A percentile compares a stretch with the other conserved stretches of the same genome.
Conservation (phyloP, 345 rosid species). For the Microcos paniculata region DNA sequence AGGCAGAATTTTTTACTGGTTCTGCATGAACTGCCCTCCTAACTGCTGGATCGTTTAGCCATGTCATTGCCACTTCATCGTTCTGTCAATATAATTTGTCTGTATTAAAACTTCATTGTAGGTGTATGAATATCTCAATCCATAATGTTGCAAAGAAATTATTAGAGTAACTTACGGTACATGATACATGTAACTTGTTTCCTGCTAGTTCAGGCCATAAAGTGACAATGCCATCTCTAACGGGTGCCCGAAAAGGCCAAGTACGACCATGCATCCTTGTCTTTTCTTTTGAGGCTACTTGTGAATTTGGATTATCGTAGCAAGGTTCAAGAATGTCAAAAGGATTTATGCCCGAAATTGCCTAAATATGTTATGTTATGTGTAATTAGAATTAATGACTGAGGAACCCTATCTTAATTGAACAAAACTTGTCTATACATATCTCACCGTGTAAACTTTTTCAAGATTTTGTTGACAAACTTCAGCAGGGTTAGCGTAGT, state of each 20-base stretch:
- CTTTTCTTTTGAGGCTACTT: constrained; percentile 8
- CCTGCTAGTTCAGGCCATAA: constrained; percentile 31
- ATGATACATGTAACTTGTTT: constrained; percentile 15
- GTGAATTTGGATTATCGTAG: constrained; percentile 30
- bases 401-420: too few species aligned
- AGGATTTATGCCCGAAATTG: constrained; percentile 29
- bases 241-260: constrained; percentile 37
- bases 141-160: too few species aligned
- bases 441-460: constrained; percentile 33
- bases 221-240: constrained; percentile 33
- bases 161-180: constrained; percentile 37
- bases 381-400: not conserved
- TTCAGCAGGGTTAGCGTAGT: constrained; percentile 10
- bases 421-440: not conserved
- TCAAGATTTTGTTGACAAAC: constrained; percentile 15
- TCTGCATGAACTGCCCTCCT: constrained; percentile 53
- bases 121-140: too few species aligned
- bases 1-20: too few species aligned
- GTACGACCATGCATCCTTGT: constrained; percentile 43
- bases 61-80: constrained; percentile 41
- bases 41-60: constrained; percentile 49
- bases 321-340: constrained; percentile 56
- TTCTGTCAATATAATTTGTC: constrained; percentile 21
- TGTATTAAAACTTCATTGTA: too few species aligned
- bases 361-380: constrained; percentile 23